These are phyloP conservation scores for Aspergillus uvarum DNA, from an alignment of 2,329 filamentous ascomycete genomes.

Conservation along the genomic window DNA sequence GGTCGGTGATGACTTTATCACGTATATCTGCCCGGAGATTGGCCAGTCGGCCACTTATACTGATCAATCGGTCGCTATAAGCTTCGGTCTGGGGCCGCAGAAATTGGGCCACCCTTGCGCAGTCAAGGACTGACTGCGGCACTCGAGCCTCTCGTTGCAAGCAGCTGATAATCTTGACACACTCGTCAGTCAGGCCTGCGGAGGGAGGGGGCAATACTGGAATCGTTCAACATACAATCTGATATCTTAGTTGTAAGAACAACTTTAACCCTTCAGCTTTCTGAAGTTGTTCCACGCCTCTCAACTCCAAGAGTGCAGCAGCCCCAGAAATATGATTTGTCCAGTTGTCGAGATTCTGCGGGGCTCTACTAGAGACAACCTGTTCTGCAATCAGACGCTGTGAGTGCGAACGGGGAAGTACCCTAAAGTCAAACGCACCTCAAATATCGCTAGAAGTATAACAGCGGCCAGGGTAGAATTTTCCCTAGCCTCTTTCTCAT, in stretches of 20 bases:
- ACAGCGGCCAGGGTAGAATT: slow-evolving; percentile 54
- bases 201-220: not conserved
- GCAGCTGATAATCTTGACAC: slow-evolving; percentile 36
- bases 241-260: slow-evolving; percentile 57
- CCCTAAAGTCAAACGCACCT: slow-evolving; percentile 46
- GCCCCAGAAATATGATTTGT: slow-evolving; percentile 61
- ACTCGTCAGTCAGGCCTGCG: slow-evolving; percentile 8
- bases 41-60: slow-evolving; percentile 29
- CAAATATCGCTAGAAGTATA: slow-evolving; percentile 61
- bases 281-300: slow-evolving; percentile 40
- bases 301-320: slow-evolving; percentile 55
- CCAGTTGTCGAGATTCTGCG: slow-evolving; percentile 52
- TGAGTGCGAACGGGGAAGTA: not conserved
- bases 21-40: slow-evolving; percentile 38
- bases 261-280: slow-evolving; percentile 51
- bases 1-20: slow-evolving; percentile 23
- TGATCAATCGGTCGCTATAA: slow-evolving; percentile 31
- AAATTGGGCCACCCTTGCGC: slow-evolving; percentile 30
- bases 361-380: slow-evolving; percentile 43
- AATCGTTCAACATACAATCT: slow-evolving; percentile 48
- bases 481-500: slow-evolving; percentile 35
- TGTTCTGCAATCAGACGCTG: slow-evolving; percentile 16
- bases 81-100: slow-evolving; percentile 28
- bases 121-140: slow-evolving; percentile 34
- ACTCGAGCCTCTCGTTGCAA: slow-evolving; percentile 33